Evolutionary conservation across 2,329 filamentous ascomycete genomes (phyloP).

Genomic region (Botrytis fragariae): DNA sequence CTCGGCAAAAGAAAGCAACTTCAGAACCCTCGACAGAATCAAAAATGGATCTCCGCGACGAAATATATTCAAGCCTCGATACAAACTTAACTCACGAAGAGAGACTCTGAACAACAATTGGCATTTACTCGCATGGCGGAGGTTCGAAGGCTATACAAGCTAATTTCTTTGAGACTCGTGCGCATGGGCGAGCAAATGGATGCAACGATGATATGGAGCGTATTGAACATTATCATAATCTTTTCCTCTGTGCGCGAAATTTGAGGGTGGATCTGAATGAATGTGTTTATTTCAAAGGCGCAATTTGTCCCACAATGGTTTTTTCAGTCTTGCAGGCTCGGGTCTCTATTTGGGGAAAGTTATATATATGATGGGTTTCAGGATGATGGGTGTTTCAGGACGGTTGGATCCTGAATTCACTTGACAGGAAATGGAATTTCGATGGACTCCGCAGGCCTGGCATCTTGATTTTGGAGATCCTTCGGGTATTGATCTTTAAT

Average conservation of each 20-base stretch:
- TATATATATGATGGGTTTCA: neutral
- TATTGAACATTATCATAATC: neutral
- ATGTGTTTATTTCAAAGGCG: neutral
- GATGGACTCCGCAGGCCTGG: neutral
- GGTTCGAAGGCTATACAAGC: neutral
- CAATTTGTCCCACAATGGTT: neutral
- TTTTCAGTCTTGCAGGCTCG: neutral
- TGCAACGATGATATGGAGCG: neutral
- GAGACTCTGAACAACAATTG: neutral
- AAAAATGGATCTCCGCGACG: neutral
- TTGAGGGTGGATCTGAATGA: neutral
- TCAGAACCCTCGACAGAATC: neutral
- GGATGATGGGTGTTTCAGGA: neutral
- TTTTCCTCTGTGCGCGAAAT: neutral
- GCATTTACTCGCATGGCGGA: neutral
- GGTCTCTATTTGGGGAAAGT: neutral
- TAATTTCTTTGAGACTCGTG: neutral
- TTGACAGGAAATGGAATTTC: neutral
- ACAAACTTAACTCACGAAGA: neutral
- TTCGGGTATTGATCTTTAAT: too few species aligned
- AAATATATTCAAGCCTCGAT: neutral
- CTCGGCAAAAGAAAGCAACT: neutral
- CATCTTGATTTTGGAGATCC: neutral
- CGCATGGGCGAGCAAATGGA: neutral
- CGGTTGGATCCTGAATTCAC: neutral